Evolutionary conservation across 495 filamentous ascomycete species (phyloP).

Genomic region (Tuber brumale): DNA sequence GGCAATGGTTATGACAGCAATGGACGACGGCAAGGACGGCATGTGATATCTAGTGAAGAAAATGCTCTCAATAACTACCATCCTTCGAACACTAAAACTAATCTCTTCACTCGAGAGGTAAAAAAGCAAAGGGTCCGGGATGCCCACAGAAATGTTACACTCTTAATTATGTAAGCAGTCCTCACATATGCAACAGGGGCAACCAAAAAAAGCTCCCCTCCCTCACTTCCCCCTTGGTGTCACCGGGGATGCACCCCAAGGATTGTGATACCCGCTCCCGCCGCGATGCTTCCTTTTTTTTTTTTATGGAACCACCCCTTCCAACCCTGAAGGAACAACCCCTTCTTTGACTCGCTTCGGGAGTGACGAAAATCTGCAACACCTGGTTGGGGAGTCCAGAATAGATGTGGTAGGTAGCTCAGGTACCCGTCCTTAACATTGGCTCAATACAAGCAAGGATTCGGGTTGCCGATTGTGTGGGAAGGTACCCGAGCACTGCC

Average conservation of each 20-base stretch:
- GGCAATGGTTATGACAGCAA: neutral
- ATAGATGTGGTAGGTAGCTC: neutral
- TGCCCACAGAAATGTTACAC: neutral
- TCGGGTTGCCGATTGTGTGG: neutral
- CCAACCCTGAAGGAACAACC: neutral
- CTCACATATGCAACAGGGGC: neutral
- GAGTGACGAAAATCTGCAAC: neutral
- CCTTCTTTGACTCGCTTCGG: constrained; percentile 1
- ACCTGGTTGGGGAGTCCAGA: neutral
- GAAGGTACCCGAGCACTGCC: neutral
- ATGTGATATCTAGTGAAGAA: neutral
- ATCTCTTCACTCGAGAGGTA: neutral
- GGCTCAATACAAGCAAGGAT: neutral
- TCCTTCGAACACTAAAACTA: neutral
- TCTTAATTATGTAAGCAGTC: neutral
- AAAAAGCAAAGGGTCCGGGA: neutral
- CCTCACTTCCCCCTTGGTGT: neutral
- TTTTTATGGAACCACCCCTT: neutral
- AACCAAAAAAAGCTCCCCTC: neutral
- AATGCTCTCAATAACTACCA: neutral
- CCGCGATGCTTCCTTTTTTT: constrained; percentile 1
- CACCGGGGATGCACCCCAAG: constrained; percentile 6
- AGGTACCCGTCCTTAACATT: constrained; percentile 1
- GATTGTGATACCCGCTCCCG: constrained; percentile 4
- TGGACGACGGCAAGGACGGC: neutral